Percentiles rank a stretch among this genome's conserved stretches.
phyloP scores from a whole-genome alignment of 139 green algal genomes.

The Chlamydomonas asymmetrica region DNA sequence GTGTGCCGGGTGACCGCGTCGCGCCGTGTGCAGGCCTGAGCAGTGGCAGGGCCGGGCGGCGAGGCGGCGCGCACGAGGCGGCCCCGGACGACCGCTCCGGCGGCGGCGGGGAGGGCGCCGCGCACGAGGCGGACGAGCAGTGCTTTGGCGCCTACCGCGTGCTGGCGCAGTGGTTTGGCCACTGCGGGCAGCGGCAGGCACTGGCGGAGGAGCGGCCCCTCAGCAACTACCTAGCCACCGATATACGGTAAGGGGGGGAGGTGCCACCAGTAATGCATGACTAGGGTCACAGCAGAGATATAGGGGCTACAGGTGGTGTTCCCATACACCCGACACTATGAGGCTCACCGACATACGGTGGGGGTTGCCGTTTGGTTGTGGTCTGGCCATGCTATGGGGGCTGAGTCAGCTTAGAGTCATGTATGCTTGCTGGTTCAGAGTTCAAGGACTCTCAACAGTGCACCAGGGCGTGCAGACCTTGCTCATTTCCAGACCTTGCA shows the following conservation, averaged over 20 bases:
- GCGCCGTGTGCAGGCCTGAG: too few relatives aligned
- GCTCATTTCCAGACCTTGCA: too few relatives aligned
- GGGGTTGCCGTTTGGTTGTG: not conserved
- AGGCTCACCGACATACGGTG: not conserved
- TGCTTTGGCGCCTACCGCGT: slow-evolving; percentile 13
- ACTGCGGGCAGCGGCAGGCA: slow-evolving; percentile 21
- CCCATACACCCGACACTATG: too few relatives aligned
- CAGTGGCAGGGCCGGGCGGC: too few relatives aligned
- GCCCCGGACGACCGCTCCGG: too few relatives aligned
- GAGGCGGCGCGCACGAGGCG: too few relatives aligned
- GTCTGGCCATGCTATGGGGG: not conserved
- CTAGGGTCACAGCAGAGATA: not conserved
- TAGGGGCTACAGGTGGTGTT: too few relatives aligned
- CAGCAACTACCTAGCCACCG: slow-evolving; percentile 1
- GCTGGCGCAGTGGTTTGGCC: slow-evolving; percentile 26
- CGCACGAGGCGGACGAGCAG: not conserved
- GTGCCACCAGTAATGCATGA: not conserved
- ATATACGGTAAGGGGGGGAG: slow-evolving; percentile 8
- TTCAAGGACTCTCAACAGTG: too few relatives aligned
- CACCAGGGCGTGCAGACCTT: too few relatives aligned
- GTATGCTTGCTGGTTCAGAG: not conserved
- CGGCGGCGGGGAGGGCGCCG: not conserved
- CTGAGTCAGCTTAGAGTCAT: not conserved
- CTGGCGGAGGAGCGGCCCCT: not conserved
- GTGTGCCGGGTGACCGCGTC: too few relatives aligned